phyloP scores from a whole-genome alignment of 805 yeast genomes.

The Lipomyces spencermartinsiae region DNA sequence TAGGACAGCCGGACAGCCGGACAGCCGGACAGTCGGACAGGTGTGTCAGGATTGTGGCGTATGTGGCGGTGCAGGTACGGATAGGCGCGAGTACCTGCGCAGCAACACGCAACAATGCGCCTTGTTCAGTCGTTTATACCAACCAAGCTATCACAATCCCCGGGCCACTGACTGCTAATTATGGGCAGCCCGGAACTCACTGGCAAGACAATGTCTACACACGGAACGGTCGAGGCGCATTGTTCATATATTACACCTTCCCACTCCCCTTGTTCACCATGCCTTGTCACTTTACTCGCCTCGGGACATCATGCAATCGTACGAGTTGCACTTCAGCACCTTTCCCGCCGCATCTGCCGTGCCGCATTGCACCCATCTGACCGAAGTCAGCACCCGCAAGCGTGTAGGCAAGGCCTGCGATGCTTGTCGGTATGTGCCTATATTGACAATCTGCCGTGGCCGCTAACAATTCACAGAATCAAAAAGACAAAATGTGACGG shows the following conservation, averaged over 20 bases:
- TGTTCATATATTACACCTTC: neutral
- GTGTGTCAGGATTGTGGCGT: too few species aligned
- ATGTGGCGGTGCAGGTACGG: neutral
- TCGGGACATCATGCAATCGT: neutral
- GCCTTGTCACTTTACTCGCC: neutral
- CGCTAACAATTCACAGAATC: slow-evolving; percentile 4
- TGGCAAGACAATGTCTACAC: neutral
- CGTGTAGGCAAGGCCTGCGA: slow-evolving; percentile 60
- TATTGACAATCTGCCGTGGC: neutral
- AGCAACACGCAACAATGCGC: neutral
- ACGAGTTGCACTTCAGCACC: neutral
- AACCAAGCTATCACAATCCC: too few species aligned
- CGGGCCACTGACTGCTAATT: too few species aligned
- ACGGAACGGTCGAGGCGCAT: neutral
- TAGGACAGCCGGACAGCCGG: too few species aligned
- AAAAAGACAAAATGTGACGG: slow-evolving; percentile 49
- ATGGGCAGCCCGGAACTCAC: too few species aligned
- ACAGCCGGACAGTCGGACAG: too few species aligned
- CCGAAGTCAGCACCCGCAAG: slow-evolving; percentile 20
- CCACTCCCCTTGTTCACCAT: neutral
- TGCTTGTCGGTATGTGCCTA: slow-evolving; percentile 48
- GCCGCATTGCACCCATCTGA: neutral
- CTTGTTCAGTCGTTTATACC: neutral
- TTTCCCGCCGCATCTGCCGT: neutral
- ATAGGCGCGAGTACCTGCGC: neutral